Conservation (phyloP, 192 early-diverging fungal genomes). For the Gamsiella multidivaricata region DNA sequence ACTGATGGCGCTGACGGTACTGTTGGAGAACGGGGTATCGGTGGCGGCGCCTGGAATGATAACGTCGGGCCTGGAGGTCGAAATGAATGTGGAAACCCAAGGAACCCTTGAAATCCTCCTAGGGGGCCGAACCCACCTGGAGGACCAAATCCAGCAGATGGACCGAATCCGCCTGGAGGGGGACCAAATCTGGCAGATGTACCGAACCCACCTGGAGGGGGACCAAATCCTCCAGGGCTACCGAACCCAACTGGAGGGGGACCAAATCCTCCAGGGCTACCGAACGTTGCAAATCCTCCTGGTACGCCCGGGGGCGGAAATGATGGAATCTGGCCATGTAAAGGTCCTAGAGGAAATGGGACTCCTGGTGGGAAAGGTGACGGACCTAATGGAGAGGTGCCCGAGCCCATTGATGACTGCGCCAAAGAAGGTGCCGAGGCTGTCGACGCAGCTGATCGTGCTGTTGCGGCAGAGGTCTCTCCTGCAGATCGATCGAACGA, state of each 20-base stretch:
- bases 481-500: background rate
- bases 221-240: background rate
- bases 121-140: slow-evolving; percentile 4
- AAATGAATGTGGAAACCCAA: no score
- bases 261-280: background rate
- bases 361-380: background rate
- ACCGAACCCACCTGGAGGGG: background rate
- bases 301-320: background rate
- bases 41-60: background rate
- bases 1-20: slow-evolving; percentile 4
- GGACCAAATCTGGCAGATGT: background rate
- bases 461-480: background rate
- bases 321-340: no score
- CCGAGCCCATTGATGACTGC: background rate
- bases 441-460: background rate
- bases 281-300: no score
- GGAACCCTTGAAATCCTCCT: background rate
- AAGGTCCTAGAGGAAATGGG: no score
- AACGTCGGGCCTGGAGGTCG: background rate
- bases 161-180: background rate
- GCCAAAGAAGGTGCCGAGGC: background rate
- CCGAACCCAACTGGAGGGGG: background rate
- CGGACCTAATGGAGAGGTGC: background rate
- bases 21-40: background rate
- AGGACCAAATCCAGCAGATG: slow-evolving; percentile 1